These are phyloP conservation scores for Punctularia strigosozonata DNA, from an alignment of 768 basidiomycete species.

Conservation along the genomic window DNA sequence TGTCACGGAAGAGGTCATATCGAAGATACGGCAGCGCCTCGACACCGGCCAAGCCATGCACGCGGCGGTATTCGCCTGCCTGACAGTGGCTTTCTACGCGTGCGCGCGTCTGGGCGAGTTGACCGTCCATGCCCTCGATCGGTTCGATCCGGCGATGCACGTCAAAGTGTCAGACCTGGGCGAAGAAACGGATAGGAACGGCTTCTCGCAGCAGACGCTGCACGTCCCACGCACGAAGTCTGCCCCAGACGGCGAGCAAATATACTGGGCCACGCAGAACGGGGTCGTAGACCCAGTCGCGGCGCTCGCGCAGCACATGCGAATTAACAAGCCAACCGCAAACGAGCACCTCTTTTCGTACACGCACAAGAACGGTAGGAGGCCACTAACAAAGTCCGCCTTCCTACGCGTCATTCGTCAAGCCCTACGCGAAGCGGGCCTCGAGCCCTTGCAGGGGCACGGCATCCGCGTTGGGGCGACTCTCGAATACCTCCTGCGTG, in stretches of 20 bases:
- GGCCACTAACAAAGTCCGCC: background rate
- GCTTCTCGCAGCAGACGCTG: constrained; percentile 15
- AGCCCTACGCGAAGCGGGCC: no score
- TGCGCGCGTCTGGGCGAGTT: constrained; percentile 25
- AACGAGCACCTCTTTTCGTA: constrained; percentile 21
- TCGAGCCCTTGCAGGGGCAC: no score
- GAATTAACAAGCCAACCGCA: constrained; percentile 16
- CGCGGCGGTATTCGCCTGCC: constrained; percentile 23
- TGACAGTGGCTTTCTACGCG: constrained; percentile 26
- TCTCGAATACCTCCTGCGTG: constrained; percentile 7
- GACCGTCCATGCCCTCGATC: constrained; percentile 18
- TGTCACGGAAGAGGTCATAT: constrained; percentile 16
- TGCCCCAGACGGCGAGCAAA: constrained; percentile 15
- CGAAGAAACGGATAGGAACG: constrained; percentile 12
- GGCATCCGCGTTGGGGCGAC: no score
- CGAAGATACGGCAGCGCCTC: constrained; percentile 10
- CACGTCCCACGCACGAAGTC: constrained; percentile 19
- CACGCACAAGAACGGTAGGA: background rate
- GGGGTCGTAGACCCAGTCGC: constrained; percentile 18
- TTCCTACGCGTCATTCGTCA: no score
- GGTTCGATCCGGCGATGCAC: constrained; percentile 19
- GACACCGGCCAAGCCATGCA: constrained; percentile 18
- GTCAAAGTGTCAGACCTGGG: constrained; percentile 16
- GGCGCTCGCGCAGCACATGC: constrained; percentile 16
- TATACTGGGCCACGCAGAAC: no score